Percentiles rank a stretch among this genome's conserved stretches.
Conservation (phyloP, 2,329 filamentous ascomycete species). For the Cladosporium sp. region DNA sequence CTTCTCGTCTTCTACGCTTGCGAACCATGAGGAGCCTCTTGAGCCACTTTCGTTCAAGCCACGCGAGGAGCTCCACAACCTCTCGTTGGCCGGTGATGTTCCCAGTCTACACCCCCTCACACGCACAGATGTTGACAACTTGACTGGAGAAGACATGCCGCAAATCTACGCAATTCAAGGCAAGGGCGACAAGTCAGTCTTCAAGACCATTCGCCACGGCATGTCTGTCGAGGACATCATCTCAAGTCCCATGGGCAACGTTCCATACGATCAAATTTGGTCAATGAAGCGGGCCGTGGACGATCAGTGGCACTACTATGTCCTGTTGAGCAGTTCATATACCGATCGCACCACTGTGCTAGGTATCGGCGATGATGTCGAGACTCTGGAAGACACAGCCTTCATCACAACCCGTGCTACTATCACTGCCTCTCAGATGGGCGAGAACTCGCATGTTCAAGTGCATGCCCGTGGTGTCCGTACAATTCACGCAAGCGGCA, state of each 20-base stretch:
- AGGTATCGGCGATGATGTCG: constrained; percentile 94
- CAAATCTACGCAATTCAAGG: constrained; percentile 95
- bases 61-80: constrained; percentile 74
- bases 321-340: constrained; percentile 67
- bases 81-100: constrained; percentile 52
- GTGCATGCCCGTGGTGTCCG: constrained; percentile 96
- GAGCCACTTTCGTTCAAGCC: constrained; percentile 84
- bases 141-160: constrained; percentile 88
- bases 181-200: constrained; percentile 82
- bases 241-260: constrained; percentile 32
- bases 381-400: constrained; percentile 90
- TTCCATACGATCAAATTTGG: constrained; percentile 65
- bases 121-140: constrained; percentile 87
- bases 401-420: constrained; percentile 89
- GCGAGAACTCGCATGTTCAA: constrained; percentile 88
- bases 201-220: constrained; percentile 89
- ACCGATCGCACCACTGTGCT: constrained; percentile 73
- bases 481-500: constrained; percentile 75
- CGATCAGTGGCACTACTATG: constrained; percentile 90
- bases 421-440: constrained; percentile 88
- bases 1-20: constrained; percentile 62
- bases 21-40: constrained; percentile 71
- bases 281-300: constrained; percentile 81
- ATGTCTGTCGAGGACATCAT: constrained; percentile 77
- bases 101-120: constrained; percentile 86